phyloP scores from a whole-genome alignment of 2,329 filamentous ascomycete species.

The Pestalotiopsis sp. region DNA sequence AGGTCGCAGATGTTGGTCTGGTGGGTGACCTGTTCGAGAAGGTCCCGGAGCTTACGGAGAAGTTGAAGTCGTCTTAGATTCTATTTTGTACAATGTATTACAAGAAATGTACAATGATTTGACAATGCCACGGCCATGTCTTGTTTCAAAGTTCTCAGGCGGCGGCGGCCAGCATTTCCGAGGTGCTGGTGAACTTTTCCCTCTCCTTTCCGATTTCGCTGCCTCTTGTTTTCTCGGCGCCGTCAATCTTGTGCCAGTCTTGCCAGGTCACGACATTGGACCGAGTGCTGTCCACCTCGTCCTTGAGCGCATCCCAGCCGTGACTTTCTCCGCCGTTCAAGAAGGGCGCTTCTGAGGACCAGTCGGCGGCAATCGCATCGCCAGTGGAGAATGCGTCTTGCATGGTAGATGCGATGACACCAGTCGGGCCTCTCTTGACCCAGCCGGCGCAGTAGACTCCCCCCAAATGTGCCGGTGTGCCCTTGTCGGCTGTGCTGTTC shows the following conservation, averaged over 20 bases:
- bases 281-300: slow-evolving; percentile 57
- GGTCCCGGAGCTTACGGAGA: slow-evolving; percentile 94
- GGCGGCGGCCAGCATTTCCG: slow-evolving; percentile 60
- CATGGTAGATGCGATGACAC: slow-evolving; percentile 96
- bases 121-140: neutral
- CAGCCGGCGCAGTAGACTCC: slow-evolving; percentile 93
- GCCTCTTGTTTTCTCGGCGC: slow-evolving; percentile 72
- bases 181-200: slow-evolving; percentile 65
- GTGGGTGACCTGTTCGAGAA: slow-evolving; percentile 96
- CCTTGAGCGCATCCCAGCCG: slow-evolving; percentile 79
- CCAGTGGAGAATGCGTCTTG: slow-evolving; percentile 89
- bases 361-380: slow-evolving; percentile 82
- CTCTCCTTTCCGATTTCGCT: slow-evolving; percentile 71
- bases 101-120: slow-evolving; percentile 8
- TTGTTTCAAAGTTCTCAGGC: slow-evolving; percentile 31
- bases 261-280: slow-evolving; percentile 74
- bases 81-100: slow-evolving; percentile 15
- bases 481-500: slow-evolving; percentile 30
- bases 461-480: slow-evolving; percentile 51
- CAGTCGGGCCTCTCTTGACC: slow-evolving; percentile 93
- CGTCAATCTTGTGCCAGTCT: slow-evolving; percentile 84
- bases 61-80: slow-evolving; percentile 67
- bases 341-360: slow-evolving; percentile 51
- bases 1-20: slow-evolving; percentile 93
- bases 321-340: slow-evolving; percentile 28